Evolutionary conservation across 1,284 basidiomycete species (phyloP).

Genomic region (Trichosporon coremiiforme): DNA sequence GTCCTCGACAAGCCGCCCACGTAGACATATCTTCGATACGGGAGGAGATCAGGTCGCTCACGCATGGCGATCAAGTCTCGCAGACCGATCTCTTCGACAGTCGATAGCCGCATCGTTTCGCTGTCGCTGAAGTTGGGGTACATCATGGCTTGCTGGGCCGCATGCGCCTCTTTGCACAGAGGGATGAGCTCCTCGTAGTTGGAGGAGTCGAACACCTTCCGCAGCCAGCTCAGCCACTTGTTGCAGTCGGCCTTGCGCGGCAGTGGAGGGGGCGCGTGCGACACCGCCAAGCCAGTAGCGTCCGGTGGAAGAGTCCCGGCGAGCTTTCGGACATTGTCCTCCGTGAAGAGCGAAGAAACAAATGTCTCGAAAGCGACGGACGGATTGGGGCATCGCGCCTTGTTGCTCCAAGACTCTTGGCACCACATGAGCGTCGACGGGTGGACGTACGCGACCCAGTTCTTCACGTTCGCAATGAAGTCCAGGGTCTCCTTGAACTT

Average conservation of each 20-base stretch:
- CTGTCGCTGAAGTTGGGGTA: background rate
- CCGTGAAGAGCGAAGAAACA: slow-evolving; percentile 35
- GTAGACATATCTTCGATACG: slow-evolving; percentile 44
- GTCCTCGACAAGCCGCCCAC: slow-evolving; percentile 33
- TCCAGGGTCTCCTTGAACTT: slow-evolving; percentile 39
- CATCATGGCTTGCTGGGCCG: background rate
- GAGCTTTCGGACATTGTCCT: slow-evolving; percentile 34
- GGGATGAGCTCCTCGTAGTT: slow-evolving; percentile 34
- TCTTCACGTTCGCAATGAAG: slow-evolving; percentile 28
- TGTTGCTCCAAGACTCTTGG: slow-evolving; percentile 31
- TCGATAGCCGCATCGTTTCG: slow-evolving; percentile 19
- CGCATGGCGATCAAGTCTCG: slow-evolving; percentile 41
- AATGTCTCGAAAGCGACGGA: slow-evolving; percentile 34
- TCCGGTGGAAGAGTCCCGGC: slow-evolving; percentile 26
- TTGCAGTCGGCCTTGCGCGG: slow-evolving; percentile 29
- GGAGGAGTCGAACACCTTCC: slow-evolving; percentile 21
- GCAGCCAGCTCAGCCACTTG: slow-evolving; percentile 41
- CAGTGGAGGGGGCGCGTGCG: slow-evolving; percentile 36
- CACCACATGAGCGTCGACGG: slow-evolving; percentile 42
- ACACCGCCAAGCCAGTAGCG: slow-evolving; percentile 34
- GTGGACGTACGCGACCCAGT: slow-evolving; percentile 46
- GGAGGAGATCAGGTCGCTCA: slow-evolving; percentile 36
- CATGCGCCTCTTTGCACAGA: slow-evolving; percentile 27
- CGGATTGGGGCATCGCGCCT: slow-evolving; percentile 37
- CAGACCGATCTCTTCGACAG: slow-evolving; percentile 35